Conservation (phyloP, 495 filamentous ascomycete genomes). For the Penicillium mononematosum region DNA sequence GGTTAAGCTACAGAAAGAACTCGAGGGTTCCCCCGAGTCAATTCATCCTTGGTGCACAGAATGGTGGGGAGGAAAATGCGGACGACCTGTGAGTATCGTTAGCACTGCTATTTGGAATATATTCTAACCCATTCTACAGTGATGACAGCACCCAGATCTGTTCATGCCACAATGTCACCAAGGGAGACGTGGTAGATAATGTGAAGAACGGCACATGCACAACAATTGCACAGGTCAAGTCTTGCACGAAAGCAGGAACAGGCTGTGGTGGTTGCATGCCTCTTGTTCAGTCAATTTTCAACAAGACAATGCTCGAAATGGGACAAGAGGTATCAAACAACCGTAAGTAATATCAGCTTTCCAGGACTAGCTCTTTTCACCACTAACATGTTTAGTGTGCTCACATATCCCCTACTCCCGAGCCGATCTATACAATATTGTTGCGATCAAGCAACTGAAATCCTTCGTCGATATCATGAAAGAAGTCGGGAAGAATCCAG, state of each 20-base stretch:
- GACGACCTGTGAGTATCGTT: slow-evolving; percentile 59
- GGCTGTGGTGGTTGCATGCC: slow-evolving; percentile 96
- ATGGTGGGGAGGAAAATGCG: slow-evolving; percentile 68
- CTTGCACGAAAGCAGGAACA: slow-evolving; percentile 92
- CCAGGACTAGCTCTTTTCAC: neutral
- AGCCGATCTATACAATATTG: slow-evolving; percentile 87
- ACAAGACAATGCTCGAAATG: slow-evolving; percentile 85
- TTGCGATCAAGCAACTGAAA: slow-evolving; percentile 76
- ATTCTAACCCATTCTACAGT: slow-evolving; percentile 33
- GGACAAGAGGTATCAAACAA: slow-evolving; percentile 90
- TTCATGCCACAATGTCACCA: slow-evolving; percentile 94
- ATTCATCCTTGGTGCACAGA: slow-evolving; percentile 83
- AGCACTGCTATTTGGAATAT: neutral
- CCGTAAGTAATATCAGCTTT: slow-evolving; percentile 34
- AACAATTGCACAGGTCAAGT: slow-evolving; percentile 82
- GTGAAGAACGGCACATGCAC: slow-evolving; percentile 85
- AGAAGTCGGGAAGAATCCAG: slow-evolving; percentile 68
- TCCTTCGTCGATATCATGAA: slow-evolving; percentile 81
- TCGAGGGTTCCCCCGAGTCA: slow-evolving; percentile 80
- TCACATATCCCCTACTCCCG: slow-evolving; percentile 85
- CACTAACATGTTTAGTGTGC: slow-evolving; percentile 54
- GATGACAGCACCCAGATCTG: slow-evolving; percentile 90
- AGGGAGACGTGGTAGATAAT: slow-evolving; percentile 71
- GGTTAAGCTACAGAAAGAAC: slow-evolving; percentile 80
- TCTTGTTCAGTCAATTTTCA: slow-evolving; percentile 89